Base-by-base conservation (phyloP, 768 basidiomycete species). In the Termitomyces sp. region DNA sequence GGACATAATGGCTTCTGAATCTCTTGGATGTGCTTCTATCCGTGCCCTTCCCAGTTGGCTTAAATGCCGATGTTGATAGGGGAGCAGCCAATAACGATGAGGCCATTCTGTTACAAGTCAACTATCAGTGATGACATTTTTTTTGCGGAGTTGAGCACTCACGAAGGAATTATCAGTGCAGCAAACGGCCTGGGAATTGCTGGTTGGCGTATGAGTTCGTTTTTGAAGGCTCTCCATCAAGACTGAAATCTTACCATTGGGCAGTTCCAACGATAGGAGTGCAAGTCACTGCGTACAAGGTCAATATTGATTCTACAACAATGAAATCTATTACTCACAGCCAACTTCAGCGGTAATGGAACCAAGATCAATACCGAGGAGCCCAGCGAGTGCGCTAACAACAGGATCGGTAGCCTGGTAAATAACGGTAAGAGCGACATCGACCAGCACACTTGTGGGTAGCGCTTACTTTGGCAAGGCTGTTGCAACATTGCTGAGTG, bases 91-190 rank as follows among this genome's bases (percentile, higher is more conserved):
- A 67, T 4, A 51, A 55, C 59, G 46, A 67, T 46, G 49, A 67
- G 51, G 16, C 66, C 66, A 22, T 35, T 4, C 28, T 28, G 28
- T 28, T 28, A 28, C 28, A 28, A 28, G 28, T 28, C 4, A 28
- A 28, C 28, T 28, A 56, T 48, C 35, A 56, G 57, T 46, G 16
- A n/a, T 28, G n/a, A n/a, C n/a, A n/a, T 35, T 3, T 20, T 50
- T 15, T 36, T 38, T 13, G n/a, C 12, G 16, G 18, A 15, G 44
- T 9, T 28, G 9, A 2, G 8, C 28, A 65, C 67, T 61, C 36
- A 68, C 68, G 50, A 68, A 64, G 42, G 18, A 64, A 58, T 68
- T 60, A 39, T 60, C 60, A 35, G 59, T 57, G 63, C 68, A 69
- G 61, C 68, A 69, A 53, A 58, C 63, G 12, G 63, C 46, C 51